A percentile compares a stretch with the other conserved stretches of the same genome.
These are phyloP conservation scores for Aspergillus pseudoterreus DNA, from an alignment of 2,329 filamentous ascomycete species.

Conservation along the genomic window DNA sequence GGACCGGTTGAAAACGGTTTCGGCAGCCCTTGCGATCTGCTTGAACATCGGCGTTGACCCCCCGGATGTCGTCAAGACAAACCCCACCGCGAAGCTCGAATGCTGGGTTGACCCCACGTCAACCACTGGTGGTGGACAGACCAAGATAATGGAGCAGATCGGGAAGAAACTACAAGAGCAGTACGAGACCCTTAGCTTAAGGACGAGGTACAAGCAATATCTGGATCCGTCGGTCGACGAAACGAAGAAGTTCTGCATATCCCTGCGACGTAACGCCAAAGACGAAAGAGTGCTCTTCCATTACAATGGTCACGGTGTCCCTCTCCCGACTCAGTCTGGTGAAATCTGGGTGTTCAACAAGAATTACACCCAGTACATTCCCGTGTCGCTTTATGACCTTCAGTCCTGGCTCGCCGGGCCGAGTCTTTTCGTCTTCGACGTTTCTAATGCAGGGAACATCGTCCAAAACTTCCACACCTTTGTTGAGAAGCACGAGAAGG, in stretches of 20 bases:
- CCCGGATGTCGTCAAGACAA: slow-evolving; percentile 93
- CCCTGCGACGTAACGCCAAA: slow-evolving; percentile 84
- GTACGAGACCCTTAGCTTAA: slow-evolving; percentile 90
- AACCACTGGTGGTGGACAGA: slow-evolving; percentile 66
- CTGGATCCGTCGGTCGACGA: slow-evolving; percentile 95
- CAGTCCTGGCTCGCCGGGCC: slow-evolving; percentile 95
- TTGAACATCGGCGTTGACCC: slow-evolving; percentile 97
- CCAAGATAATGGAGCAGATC: slow-evolving; percentile 87
- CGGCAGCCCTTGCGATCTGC: slow-evolving; percentile 88
- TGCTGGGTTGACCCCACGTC: slow-evolving; percentile 93
- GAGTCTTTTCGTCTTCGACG: slow-evolving; percentile 96
- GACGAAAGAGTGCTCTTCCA: slow-evolving; percentile 96
- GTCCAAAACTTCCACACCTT: slow-evolving; percentile 92
- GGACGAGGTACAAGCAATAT: slow-evolving; percentile 97
- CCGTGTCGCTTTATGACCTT: slow-evolving; percentile 89
- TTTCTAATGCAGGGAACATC: slow-evolving; percentile 93
- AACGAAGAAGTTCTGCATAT: slow-evolving; percentile 92
- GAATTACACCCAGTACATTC: slow-evolving; percentile 98
- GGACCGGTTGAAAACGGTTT: slow-evolving; percentile 93
- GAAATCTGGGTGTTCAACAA: slow-evolving; percentile 99
- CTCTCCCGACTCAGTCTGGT: slow-evolving; percentile 88
- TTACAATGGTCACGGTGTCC: slow-evolving; percentile 97
- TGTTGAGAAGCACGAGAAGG: slow-evolving; percentile 88
- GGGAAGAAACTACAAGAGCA: slow-evolving; percentile 94
- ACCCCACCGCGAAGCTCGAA: slow-evolving; percentile 86